Conservation (phyloP, 371 early-diverging fungal genomes). For the Actinomucor elegans region DNA sequence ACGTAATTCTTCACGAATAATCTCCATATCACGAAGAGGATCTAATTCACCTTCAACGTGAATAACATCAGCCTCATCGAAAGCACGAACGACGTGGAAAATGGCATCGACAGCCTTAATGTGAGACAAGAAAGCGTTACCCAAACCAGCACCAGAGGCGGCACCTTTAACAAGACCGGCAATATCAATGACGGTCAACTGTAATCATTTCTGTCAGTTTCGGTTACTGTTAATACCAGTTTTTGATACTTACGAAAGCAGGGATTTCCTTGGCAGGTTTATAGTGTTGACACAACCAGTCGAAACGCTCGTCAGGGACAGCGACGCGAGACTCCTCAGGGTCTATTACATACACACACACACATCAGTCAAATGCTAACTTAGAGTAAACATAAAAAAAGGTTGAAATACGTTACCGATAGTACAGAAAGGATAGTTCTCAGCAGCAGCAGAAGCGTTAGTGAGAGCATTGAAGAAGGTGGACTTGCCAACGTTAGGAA, state of each 20-base stretch:
- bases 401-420: no score
- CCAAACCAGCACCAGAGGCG: slow-evolving; percentile 89
- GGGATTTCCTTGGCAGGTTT: slow-evolving; percentile 70
- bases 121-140: slow-evolving; percentile 98
- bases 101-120: slow-evolving; percentile 98
- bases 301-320: slow-evolving; percentile 94
- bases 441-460: slow-evolving; percentile 83
- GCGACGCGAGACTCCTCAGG: slow-evolving; percentile 93
- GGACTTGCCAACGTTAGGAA: slow-evolving; percentile 99
- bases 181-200: slow-evolving; percentile 96
- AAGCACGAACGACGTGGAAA: slow-evolving; percentile 96
- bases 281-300: slow-evolving; percentile 80
- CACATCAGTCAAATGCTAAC: no score
- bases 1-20: slow-evolving; percentile 95
- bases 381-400: no score
- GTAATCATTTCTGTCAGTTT: background rate
- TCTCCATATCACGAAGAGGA: slow-evolving; percentile 94
- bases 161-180: slow-evolving; percentile 99
- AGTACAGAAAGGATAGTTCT: slow-evolving; percentile 68
- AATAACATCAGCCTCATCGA: slow-evolving; percentile 84
- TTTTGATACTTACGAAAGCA: slow-evolving; percentile 53
- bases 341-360: no score
- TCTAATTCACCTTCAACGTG: slow-evolving; percentile 98
- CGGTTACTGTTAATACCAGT: no score
- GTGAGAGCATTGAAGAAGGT: slow-evolving; percentile 98